phyloP scores from a whole-genome alignment of 2,329 filamentous ascomycete genomes.

The Aureobasidium sp. region DNA sequence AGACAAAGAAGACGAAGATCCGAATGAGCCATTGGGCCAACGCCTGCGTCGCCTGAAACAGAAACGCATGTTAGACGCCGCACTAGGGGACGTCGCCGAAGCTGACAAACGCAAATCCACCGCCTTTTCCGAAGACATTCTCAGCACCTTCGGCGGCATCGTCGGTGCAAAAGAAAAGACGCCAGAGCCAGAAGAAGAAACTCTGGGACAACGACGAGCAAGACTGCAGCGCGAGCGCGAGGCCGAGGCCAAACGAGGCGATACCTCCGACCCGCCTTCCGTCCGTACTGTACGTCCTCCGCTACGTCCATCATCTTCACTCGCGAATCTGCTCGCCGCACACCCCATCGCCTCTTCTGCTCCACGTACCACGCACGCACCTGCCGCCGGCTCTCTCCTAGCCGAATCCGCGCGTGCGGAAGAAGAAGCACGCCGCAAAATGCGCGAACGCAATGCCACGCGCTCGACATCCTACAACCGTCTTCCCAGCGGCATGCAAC shows the following conservation, averaged over 20 bases:
- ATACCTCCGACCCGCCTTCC: slow-evolving; percentile 2
- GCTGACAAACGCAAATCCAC: slow-evolving; percentile 25
- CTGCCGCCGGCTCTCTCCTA: slow-evolving; percentile 19
- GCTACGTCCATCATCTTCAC: slow-evolving; percentile 42
- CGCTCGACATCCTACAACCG: slow-evolving; percentile 1
- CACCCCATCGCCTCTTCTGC: slow-evolving; percentile 37
- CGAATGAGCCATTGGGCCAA: slow-evolving; percentile 58
- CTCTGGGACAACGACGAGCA: slow-evolving; percentile 67
- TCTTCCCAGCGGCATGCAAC: neutral
- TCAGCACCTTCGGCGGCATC: slow-evolving; percentile 42
- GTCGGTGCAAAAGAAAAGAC: slow-evolving; percentile 42
- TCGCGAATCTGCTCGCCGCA: slow-evolving; percentile 56
- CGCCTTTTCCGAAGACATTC: slow-evolving; percentile 62
- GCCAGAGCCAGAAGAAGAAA: slow-evolving; percentile 59
- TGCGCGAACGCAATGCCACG: slow-evolving; percentile 2
- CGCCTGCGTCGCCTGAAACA: slow-evolving; percentile 59
- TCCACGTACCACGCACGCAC: slow-evolving; percentile 28
- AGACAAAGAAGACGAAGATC: slow-evolving; percentile 33
- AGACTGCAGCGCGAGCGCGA: slow-evolving; percentile 66
- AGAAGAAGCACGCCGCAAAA: slow-evolving; percentile 7
- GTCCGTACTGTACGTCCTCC: slow-evolving; percentile 33
- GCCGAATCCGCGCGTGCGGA: slow-evolving; percentile 4
- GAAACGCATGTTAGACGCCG: slow-evolving; percentile 43
- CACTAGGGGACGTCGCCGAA: slow-evolving; percentile 42
- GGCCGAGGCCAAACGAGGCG: slow-evolving; percentile 19